Percentiles rank a stretch among this genome's conserved stretches.
Conservation (phyloP, 495 filamentous ascomycete species). For the Apodospora peruviana region DNA sequence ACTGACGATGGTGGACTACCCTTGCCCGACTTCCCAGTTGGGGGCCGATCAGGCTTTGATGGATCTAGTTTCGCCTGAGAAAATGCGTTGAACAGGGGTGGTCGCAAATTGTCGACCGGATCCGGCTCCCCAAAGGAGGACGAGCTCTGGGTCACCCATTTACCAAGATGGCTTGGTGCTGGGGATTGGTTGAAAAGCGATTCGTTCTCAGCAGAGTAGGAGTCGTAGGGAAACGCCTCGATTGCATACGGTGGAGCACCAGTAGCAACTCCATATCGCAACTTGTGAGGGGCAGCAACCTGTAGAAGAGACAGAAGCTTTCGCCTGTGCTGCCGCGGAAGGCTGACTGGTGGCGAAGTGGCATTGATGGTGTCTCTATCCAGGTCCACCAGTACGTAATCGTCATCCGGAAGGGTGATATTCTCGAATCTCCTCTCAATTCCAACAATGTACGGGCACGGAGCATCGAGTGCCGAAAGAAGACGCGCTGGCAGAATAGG, state of each 20-base stretch:
- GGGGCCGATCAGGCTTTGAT: slow-evolving; percentile 64
- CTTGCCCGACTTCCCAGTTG: slow-evolving; percentile 71
- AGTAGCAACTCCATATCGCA: slow-evolving; percentile 74
- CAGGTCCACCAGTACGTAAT: slow-evolving; percentile 91
- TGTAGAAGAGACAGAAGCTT: slow-evolving; percentile 88
- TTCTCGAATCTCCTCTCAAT: slow-evolving; percentile 92
- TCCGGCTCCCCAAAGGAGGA: slow-evolving; percentile 72
- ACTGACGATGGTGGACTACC: slow-evolving; percentile 77
- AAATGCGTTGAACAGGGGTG: slow-evolving; percentile 83
- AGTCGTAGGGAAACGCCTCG: slow-evolving; percentile 84
- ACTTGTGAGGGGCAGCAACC: slow-evolving; percentile 82
- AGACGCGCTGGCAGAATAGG: slow-evolving; percentile 84
- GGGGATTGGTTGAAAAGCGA: slow-evolving; percentile 69
- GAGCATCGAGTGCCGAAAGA: slow-evolving; percentile 85
- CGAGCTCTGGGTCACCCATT: slow-evolving; percentile 83
- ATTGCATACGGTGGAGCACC: slow-evolving; percentile 92
- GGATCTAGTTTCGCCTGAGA: slow-evolving; percentile 65
- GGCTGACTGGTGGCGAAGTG: slow-evolving; percentile 60
- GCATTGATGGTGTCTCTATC: slow-evolving; percentile 86
- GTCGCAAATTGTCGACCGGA: slow-evolving; percentile 35
- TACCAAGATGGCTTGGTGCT: slow-evolving; percentile 65
- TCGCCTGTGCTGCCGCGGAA: slow-evolving; percentile 83
- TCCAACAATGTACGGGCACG: slow-evolving; percentile 94
- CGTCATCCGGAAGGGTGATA: slow-evolving; percentile 89
- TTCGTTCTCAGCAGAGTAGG: slow-evolving; percentile 80